Conservation (phyloP, 2,329 filamentous ascomycete species). For the Pseudogymnoascus sp. region DNA sequence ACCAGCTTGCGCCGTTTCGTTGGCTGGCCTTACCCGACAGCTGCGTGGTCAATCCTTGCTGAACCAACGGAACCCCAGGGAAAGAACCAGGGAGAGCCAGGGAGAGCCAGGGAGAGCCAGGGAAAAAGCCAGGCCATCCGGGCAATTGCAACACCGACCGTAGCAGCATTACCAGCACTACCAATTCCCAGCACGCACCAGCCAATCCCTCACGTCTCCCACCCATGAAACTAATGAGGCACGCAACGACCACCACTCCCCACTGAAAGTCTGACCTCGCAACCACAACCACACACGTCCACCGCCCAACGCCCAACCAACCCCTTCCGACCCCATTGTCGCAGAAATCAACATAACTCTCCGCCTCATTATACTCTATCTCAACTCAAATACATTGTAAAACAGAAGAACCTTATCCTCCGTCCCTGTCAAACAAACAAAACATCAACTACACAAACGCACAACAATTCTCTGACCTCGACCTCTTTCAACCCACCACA, state of each 20-base stretch:
- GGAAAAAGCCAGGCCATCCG: background rate
- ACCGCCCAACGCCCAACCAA: background rate
- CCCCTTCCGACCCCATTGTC: constrained; percentile 3
- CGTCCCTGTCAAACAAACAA: background rate
- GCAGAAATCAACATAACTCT: constrained; percentile 25
- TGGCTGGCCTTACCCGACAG: background rate
- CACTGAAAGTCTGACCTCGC: background rate
- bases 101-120: background rate
- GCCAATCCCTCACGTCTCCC: background rate
- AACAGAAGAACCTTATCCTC: background rate
- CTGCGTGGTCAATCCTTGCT: background rate
- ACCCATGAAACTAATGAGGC: background rate
- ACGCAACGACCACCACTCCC: constrained; percentile 1
- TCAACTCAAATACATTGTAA: constrained; percentile 29
- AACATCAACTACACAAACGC: background rate
- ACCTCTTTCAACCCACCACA: background rate
- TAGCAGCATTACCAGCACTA: background rate
- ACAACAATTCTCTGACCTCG: background rate
- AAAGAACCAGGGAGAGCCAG: background rate
- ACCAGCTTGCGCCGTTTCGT: background rate
- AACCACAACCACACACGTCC: background rate
- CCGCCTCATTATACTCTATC: constrained; percentile 33
- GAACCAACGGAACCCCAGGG: background rate
- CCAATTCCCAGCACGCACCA: background rate
- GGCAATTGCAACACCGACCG: background rate